Base-by-base conservation (phyloP, 768 basidiomycete genomes). In the Kwoniella europaea region DNA sequence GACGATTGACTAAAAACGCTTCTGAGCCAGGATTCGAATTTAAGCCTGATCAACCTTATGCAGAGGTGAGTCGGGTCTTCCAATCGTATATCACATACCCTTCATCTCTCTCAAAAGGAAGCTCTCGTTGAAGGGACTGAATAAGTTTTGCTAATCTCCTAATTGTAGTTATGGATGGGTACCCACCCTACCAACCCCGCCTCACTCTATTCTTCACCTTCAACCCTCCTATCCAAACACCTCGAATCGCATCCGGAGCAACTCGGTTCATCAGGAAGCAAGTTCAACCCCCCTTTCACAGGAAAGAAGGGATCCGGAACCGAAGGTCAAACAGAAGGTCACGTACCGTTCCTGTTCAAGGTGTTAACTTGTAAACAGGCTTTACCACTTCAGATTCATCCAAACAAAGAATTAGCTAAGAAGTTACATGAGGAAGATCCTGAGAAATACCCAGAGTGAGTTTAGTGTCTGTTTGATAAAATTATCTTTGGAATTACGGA, bases 371-470 rank as follows among this genome's bases (percentile, higher is more conserved):
- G 76, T 67, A 80, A 80, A 61, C 77, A 80, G 76, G 79, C 81
- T 10, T 75, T 82, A 50, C 79, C 79, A 7, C 65, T 82, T 16
- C 81, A 82, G 69, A 79, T 82, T 50, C 81, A 82, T 67, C 81
- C 81, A 10, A 73, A 82, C 61, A 75, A 76, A 60, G 73, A 78
- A 20, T 61, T 82, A 41, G 76, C 81, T 4, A 71, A 76, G 46
- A 68, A 76, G 43, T 65, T 82, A 44, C 76, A 82, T 71, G 66
- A 74, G 52, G 55, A 76, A 42, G 71, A 80, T 52, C 81, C 81
- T 15, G 72, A 76, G 29, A 71, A 82, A 53, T 81, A 78, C 63
- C 72, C 72, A 65, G 71, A 74, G 76, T 74, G 63, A 69, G 74
- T 4, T 27, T 27, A 27, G 27, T 27, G 27, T 27, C 4, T 27